phyloP scores from a whole-genome alignment of 805 yeast genomes.

The Saccharomycopsis fermentans region DNA sequence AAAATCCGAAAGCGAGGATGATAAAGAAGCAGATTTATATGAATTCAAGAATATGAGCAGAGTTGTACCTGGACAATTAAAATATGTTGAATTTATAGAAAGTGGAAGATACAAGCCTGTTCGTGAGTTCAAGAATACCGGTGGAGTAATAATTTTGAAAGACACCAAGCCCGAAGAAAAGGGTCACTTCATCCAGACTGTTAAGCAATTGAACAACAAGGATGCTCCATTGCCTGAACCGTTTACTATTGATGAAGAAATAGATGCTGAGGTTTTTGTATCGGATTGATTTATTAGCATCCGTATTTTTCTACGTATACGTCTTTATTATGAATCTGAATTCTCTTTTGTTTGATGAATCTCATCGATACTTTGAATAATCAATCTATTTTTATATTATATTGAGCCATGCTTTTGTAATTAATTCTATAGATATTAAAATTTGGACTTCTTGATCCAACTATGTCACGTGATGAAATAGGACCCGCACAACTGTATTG shows the following conservation, averaged over 20 bases:
- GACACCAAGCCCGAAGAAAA: conserved; percentile 56
- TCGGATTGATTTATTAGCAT: background rate
- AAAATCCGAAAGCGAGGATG: conserved; percentile 21
- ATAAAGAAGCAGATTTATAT: conserved; percentile 42
- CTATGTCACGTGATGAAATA: too few species aligned
- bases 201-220: conserved; percentile 63
- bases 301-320: background rate
- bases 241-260: conserved; percentile 46
- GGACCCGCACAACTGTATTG: too few species aligned
- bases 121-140: conserved; percentile 49
- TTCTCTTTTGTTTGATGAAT: background rate
- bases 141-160: conserved; percentile 62
- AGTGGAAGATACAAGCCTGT: conserved; percentile 75
- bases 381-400: background rate
- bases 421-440: too few species aligned
- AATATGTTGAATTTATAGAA: conserved; percentile 67
- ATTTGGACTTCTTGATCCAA: too few species aligned
- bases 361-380: background rate
- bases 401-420: too few species aligned
- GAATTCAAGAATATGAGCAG: conserved; percentile 72
- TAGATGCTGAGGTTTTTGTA: background rate
- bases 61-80: conserved; percentile 81
- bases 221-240: conserved; percentile 71
- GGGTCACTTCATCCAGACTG: conserved; percentile 63
- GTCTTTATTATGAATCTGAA: background rate